Conservation (phyloP, 257 asterid species). For the Primulina huaijiensis region DNA sequence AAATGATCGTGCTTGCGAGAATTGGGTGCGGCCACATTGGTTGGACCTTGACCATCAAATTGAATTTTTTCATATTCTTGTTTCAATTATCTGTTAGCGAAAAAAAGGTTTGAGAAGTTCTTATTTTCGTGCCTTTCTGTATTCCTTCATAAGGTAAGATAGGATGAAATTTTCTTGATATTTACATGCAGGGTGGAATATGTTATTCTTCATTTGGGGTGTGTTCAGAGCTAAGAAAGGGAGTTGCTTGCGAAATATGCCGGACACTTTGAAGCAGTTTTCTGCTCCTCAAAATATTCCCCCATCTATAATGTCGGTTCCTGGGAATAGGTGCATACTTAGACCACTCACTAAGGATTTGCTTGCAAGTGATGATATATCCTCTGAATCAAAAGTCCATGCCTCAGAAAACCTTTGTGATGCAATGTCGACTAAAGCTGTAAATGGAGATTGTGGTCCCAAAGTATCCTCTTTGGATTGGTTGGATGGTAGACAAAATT, state of each 20-base stretch:
- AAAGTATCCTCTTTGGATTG: slow-evolving; percentile 34
- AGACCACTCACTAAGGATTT: slow-evolving; percentile 39
- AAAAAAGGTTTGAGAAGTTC: slow-evolving; percentile 7
- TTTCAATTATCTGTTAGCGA: not conserved
- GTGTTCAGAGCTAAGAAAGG: slow-evolving; percentile 75
- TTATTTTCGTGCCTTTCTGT: slow-evolving; percentile 10
- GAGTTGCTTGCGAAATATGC: slow-evolving; percentile 38
- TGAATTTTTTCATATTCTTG: slow-evolving; percentile 8
- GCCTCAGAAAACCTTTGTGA: slow-evolving; percentile 40
- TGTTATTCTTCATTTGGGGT: slow-evolving; percentile 80
- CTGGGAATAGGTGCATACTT: slow-evolving; percentile 51
- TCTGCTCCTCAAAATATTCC: slow-evolving; percentile 43
- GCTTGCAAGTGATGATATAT: slow-evolving; percentile 28
- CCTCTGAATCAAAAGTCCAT: slow-evolving; percentile 31
- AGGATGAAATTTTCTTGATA: slow-evolving; percentile 15
- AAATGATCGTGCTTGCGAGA: slow-evolving; percentile 11
- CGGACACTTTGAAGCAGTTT: slow-evolving; percentile 35
- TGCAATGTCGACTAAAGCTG: slow-evolving; percentile 31
- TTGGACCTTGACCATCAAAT: slow-evolving; percentile 18
- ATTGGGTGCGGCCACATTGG: slow-evolving; percentile 8
- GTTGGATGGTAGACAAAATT: slow-evolving; percentile 28
- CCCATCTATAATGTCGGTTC: slow-evolving; percentile 49
- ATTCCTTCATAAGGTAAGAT: slow-evolving; percentile 9
- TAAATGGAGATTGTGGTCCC: slow-evolving; percentile 35
- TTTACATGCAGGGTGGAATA: slow-evolving; percentile 75